phyloP scores from a whole-genome alignment of 1,284 basidiomycete genomes.

The Heterobasidion parviporum region DNA sequence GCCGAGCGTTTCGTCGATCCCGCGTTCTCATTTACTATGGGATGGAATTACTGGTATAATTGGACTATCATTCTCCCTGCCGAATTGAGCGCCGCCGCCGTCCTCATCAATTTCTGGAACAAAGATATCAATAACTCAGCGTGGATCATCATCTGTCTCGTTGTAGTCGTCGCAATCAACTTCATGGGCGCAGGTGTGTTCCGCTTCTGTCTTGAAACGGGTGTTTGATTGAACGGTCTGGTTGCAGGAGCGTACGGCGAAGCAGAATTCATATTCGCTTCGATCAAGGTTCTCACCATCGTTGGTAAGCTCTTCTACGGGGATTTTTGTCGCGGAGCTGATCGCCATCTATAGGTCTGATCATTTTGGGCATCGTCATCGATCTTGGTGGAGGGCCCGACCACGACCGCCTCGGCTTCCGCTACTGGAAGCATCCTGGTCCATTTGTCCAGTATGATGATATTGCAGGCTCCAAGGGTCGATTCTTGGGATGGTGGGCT shows the following conservation, averaged over 20 bases:
- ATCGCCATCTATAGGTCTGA: constrained; percentile 20
- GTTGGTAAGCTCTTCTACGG: constrained; percentile 10
- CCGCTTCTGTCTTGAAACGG: background rate
- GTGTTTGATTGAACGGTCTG: background rate
- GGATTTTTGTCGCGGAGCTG: background rate
- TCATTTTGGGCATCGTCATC: constrained; percentile 50
- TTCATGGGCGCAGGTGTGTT: constrained; percentile 42
- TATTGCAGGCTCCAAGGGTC: constrained; percentile 39
- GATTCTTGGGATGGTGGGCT: constrained; percentile 46
- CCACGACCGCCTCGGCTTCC: constrained; percentile 42
- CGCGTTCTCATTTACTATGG: constrained; percentile 59
- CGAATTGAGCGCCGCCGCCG: constrained; percentile 57
- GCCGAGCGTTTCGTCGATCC: constrained; percentile 67
- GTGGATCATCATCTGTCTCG: constrained; percentile 58
- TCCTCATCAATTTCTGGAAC: constrained; percentile 60
- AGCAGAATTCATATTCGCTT: constrained; percentile 47
- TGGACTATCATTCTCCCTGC: constrained; percentile 48
- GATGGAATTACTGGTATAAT: constrained; percentile 68
- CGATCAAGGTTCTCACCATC: constrained; percentile 55
- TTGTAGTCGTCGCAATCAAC: constrained; percentile 62
- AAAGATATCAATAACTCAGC: constrained; percentile 34
- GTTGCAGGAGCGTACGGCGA: constrained; percentile 39
- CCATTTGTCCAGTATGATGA: constrained; percentile 38
- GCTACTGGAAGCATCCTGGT: constrained; percentile 48
- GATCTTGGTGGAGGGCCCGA: constrained; percentile 53